Evolutionary conservation across 345 rosid genomes (phyloP), one percentile per base, ranked within the genome.

Genomic region (Linum tenue): DNA sequence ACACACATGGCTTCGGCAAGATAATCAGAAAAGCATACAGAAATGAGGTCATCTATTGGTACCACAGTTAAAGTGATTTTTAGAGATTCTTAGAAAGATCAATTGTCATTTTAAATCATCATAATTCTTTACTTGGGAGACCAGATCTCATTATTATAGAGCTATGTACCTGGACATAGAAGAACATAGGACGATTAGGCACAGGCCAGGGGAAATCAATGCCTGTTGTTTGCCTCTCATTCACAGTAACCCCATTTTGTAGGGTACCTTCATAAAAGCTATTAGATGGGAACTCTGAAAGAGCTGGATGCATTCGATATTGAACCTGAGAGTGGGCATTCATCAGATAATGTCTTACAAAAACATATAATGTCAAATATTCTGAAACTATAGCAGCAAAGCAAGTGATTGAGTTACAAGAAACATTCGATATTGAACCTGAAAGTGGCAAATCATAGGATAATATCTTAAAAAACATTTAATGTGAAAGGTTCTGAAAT

Each of bases 161-260:
- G 36, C 38, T 5, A 16, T 7, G 55, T 78, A 95, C 96, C 97
- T 95, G 99, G 60, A 95, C 99, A 80, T 91, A 91, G 69, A 95
- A 95, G 79, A 95, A 89, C 99, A 95, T 91, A 70, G 99, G 97
- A 12, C 97, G 87, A 76, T 86, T 91, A 41, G 97, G 97, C 66
- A 89, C 96, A 57, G 99, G 99, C 99, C 99, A 95, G 37, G 97
- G 96, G 74, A 95, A 95, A 82, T 91, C 99, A 74, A 95, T 91
- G 72, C 99, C 96, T n/a, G 90, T 70, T 48, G 94, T 81, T 70
- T 85, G 99, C 83, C 99, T 81, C 73, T 95, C 99, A 67, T 83
- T 95, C 62, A 95, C 76, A 36, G 99, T 95, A 69, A 95, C 99
- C 41, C 99, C 99, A 85, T 95, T 95, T 82, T 95, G 99, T 56